Evolutionary conservation across 1,284 basidiomycete genomes (phyloP), one percentile per base, ranked within the genome.

Genomic region (Papiliotrema nemorosa): DNA sequence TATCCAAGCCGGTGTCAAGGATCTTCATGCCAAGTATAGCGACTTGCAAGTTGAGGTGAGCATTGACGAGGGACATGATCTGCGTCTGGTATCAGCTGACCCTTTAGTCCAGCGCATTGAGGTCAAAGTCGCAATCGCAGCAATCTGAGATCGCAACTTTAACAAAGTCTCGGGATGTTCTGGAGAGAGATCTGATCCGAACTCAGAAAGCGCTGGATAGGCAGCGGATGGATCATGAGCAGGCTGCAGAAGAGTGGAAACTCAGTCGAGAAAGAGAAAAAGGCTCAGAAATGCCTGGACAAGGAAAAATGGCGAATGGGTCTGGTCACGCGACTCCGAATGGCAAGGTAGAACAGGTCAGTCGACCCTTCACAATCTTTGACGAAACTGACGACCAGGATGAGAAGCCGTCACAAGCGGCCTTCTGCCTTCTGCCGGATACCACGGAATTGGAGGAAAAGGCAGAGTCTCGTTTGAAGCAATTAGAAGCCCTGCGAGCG

Each of bases 121-220:
- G 63, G 18, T 61, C 69, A 31, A 81, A 86, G 67, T 71, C 87
- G 12, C 78, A 80, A 45, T 60, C 83, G n/a, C 76, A 85, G 44
- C 80, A 80, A 42, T 70, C 78, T 24, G 79, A 80, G 66, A 76
- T 90, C 40, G 75, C 79, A 34, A 80, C 84, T 47, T 73, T 79
- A 0, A 78, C 82, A 58, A 69, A 76, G 18, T 78, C 84, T 54
- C 81, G 78, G 44, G 80, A 84, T 46, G 70, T 70, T 49, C 81
- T 80, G 52, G 78, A 80, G 48, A 77, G 79, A 33, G 81, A 84
- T 38, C 80, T 91, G 24, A 65, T 80, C 5, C 74, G 77, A 5
- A 81, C 84, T 0, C 84, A 90, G 73, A 85, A 80, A 57, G 82
- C 83, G n/a, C 67, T 84, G 41, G 89, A 91, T 64, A 80, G 87